Evolutionary conservation across 768 basidiomycete genomes (phyloP).

Genomic region (Russula vinacea): DNA sequence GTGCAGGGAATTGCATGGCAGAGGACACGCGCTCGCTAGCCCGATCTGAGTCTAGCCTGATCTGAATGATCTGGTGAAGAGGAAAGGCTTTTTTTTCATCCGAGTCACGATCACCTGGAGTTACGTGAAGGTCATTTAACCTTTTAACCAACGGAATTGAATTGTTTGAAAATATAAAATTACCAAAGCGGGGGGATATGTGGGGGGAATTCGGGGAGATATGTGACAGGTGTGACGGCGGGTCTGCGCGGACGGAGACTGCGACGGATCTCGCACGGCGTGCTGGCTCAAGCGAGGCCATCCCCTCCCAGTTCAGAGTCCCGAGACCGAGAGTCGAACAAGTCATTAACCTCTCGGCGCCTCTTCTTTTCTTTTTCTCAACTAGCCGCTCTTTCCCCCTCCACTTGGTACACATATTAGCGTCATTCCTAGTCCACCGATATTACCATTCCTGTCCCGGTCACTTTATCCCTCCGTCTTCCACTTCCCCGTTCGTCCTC

Average conservation of each 20-base stretch:
- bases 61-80: neutral
- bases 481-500: slow-evolving; percentile 15
- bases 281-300: slow-evolving; percentile 6
- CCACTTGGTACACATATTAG: neutral
- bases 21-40: slow-evolving; percentile 1
- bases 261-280: neutral
- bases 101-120: slow-evolving; percentile 10
- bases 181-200: neutral
- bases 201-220: neutral
- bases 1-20: slow-evolving; percentile 4
- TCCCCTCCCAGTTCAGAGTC: neutral
- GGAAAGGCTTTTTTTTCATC: neutral
- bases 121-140: slow-evolving; percentile 22
- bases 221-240: neutral
- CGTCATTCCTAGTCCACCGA: slow-evolving; percentile 12
- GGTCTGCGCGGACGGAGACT: neutral
- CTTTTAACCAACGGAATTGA: slow-evolving; percentile 24
- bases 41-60: slow-evolving; percentile 15
- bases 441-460: slow-evolving; percentile 18
- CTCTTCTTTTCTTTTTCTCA: slow-evolving; percentile 8
- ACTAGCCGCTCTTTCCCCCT: slow-evolving; percentile 9
- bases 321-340: neutral
- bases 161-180: neutral
- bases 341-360: slow-evolving; percentile 6
- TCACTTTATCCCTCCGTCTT: slow-evolving; percentile 27